phyloP scores from a whole-genome alignment of 2,329 filamentous ascomycete species.

The Rutstroemia sp. region DNA sequence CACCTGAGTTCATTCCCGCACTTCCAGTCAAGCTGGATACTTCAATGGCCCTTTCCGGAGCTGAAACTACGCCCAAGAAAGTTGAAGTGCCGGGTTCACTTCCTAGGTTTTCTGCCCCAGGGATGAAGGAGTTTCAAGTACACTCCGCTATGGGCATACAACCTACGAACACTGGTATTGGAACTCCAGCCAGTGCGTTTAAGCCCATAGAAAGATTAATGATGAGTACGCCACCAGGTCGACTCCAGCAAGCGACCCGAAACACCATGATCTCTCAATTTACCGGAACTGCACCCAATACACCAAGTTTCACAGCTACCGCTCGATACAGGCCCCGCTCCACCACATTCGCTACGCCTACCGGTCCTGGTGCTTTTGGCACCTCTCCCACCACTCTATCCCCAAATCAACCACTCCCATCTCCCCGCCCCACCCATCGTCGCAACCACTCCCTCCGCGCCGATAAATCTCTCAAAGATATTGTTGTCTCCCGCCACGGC shows the following conservation, averaged over 20 bases:
- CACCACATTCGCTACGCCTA: neutral
- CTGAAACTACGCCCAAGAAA: too few relatives aligned
- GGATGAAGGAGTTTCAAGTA: too few relatives aligned
- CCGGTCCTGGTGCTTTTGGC: neutral
- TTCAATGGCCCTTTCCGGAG: too few relatives aligned
- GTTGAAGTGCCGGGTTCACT: too few relatives aligned
- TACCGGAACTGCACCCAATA: neutral
- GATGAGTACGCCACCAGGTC: too few relatives aligned
- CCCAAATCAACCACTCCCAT: too few relatives aligned
- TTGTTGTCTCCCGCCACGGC: neutral
- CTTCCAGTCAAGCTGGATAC: neutral
- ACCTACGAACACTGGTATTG: too few relatives aligned
- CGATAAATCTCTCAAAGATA: neutral
- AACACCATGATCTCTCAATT: neutral
- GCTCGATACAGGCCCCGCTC: neutral
- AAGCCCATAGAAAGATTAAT: too few relatives aligned
- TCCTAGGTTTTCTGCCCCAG: too few relatives aligned
- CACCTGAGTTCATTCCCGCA: conserved; percentile 4
- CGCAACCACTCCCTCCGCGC: neutral
- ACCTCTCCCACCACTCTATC: neutral
- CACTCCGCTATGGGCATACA: too few relatives aligned
- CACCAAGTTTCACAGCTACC: neutral
- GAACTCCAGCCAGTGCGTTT: too few relatives aligned
- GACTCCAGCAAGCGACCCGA: too few relatives aligned
- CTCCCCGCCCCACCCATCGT: neutral